phyloP scores from a whole-genome alignment of 768 basidiomycete genomes.

The Lactarius hengduanensis region DNA sequence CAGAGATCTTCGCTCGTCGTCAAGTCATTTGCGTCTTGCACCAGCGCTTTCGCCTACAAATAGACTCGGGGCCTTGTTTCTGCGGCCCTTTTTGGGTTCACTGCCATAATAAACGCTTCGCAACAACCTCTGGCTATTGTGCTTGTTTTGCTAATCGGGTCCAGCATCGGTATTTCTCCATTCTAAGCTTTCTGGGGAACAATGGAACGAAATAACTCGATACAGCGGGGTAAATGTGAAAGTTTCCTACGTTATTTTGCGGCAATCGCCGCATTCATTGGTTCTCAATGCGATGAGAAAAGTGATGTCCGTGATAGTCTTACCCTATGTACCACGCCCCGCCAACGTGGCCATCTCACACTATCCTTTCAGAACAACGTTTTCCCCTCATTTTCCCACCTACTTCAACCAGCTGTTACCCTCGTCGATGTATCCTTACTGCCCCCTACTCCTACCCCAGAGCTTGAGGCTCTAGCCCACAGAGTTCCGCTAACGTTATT shows the following conservation, averaged over 20 bases:
- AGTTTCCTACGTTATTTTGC: not conserved
- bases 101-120: not conserved
- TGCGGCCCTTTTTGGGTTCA: not conserved
- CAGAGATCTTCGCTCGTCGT: conserved; percentile 2
- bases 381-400: conserved; percentile 19
- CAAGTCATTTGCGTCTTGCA: not conserved
- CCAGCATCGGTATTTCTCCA: not conserved
- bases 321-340: conserved; percentile 18
- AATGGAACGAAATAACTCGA: conserved; percentile 5
- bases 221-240: not conserved
- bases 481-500: conserved; percentile 11
- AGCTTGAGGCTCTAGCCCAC: conserved; percentile 3
- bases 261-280: conserved; percentile 15
- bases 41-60: not conserved
- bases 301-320: conserved; percentile 16
- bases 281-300: conserved; percentile 11
- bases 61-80: conserved; percentile 1
- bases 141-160: not conserved
- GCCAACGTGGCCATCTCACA: conserved; percentile 23
- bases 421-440: not conserved
- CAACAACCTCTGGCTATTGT: not conserved
- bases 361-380: conserved; percentile 17
- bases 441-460: not conserved
- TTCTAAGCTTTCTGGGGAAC: not conserved
- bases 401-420: conserved; percentile 21